Percentiles rank a stretch among this genome's conserved stretches.
These are phyloP conservation scores for Kazachstania viticola DNA, from an alignment of 805 yeast species.

Conservation along the genomic window DNA sequence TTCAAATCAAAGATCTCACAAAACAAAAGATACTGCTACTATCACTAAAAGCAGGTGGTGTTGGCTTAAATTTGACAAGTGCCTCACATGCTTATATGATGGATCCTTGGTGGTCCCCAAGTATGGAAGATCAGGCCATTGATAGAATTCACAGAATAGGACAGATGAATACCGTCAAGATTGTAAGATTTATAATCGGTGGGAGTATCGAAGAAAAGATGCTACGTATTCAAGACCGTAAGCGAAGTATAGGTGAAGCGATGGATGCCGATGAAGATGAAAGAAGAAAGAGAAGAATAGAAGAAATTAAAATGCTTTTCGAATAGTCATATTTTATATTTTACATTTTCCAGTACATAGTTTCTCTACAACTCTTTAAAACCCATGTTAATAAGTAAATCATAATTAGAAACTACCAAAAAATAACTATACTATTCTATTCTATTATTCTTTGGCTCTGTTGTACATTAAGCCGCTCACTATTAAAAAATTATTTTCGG, in stretches of 20 bases:
- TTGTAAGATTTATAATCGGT: constrained; percentile 69
- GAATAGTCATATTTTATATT: constrained; percentile 20
- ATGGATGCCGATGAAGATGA: constrained; percentile 69
- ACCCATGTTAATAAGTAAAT: no score
- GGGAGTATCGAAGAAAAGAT: constrained; percentile 80
- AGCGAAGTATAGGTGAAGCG: constrained; percentile 63
- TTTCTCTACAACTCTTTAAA: no score
- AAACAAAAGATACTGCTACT: constrained; percentile 44
- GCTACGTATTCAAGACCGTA: constrained; percentile 78
- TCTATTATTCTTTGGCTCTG: no score
- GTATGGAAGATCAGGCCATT: constrained; percentile 83
- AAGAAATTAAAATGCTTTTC: constrained; percentile 59
- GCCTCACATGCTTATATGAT: constrained; percentile 80
- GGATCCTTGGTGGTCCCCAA: constrained; percentile 98
- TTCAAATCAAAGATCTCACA: constrained; percentile 28
- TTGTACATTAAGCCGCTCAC: no score
- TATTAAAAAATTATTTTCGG: no score
- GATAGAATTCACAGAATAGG: constrained; percentile 90
- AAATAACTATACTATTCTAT: no score
- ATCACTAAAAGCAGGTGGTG: constrained; percentile 89
- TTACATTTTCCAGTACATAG: no score
- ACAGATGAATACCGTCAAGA: constrained; percentile 59
- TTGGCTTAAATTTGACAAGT: constrained; percentile 75
- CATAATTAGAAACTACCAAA: no score
- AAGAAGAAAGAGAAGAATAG: constrained; percentile 54